Evolutionary conservation across 1,139 yeast species (phyloP).

Genomic region (Candida sanyaensis): DNA sequence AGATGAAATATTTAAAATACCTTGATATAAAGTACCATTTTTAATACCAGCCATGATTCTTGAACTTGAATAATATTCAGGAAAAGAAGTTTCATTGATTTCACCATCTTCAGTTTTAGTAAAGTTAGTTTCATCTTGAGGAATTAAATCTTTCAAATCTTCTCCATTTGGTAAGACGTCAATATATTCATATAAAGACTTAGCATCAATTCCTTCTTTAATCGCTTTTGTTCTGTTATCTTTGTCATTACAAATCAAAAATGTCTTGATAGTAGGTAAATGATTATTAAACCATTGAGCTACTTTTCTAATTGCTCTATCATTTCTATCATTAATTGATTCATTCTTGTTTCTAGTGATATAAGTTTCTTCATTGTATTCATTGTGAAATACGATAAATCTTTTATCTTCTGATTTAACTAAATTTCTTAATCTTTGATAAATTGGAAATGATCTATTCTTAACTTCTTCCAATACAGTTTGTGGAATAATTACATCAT

Average conservation of each 20-base stretch:
- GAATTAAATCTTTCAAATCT: slow-evolving; percentile 78
- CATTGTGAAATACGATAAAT: slow-evolving; percentile 91
- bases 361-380: slow-evolving; percentile 75
- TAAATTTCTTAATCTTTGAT: slow-evolving; percentile 77
- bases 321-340: slow-evolving; percentile 86
- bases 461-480: slow-evolving; percentile 93
- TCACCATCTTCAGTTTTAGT: slow-evolving; percentile 20
- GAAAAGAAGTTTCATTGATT: slow-evolving; percentile 56
- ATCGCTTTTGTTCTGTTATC: slow-evolving; percentile 63
- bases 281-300: slow-evolving; percentile 75
- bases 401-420: slow-evolving; percentile 80
- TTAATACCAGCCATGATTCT: slow-evolving; percentile 89
- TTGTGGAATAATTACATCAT: slow-evolving; percentile 91
- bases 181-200: slow-evolving; percentile 65
- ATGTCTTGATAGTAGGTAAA: slow-evolving; percentile 52
- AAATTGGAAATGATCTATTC: slow-evolving; percentile 84
- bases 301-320: slow-evolving; percentile 81
- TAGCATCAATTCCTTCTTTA: slow-evolving; percentile 54
- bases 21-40: slow-evolving; percentile 86
- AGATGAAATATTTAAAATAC: slow-evolving; percentile 74
- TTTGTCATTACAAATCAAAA: slow-evolving; percentile 78
- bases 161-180: slow-evolving; percentile 73
- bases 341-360: slow-evolving; percentile 66
- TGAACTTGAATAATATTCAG: slow-evolving; percentile 78
- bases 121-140: slow-evolving; percentile 38